Evolutionary conservation across 768 basidiomycete species (phyloP), one percentile per base, ranked within the genome.

Genomic region (Pleurotus cornucopiae): DNA sequence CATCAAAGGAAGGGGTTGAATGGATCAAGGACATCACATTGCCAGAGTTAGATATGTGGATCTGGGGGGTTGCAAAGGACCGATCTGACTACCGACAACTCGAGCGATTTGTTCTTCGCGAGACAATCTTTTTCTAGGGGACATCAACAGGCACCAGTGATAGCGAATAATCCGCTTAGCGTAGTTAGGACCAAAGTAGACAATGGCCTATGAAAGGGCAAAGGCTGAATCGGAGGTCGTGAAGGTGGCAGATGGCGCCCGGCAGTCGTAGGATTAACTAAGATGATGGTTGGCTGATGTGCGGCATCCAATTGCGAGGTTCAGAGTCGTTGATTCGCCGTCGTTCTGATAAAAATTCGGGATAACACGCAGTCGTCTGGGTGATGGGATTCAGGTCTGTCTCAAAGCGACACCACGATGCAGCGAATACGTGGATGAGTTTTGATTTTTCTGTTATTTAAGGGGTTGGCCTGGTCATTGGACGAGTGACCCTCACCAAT

Each of bases 31-130:
- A 73, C 2, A 73, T 94, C 37, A 82, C 74, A 0, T 70, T 83
- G 23, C 83, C 85, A 3, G 76, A 82, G 45, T 58, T 92, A 57
- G 86, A 92, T 63, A 80, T 79, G 63, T 94, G 89, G 89, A 67
- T 93, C n/a, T 90, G 91, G 88, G 76, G 83, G 30, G 80, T 89
- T 4, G 89, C 88, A 38, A 92, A 94, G 65, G 89, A 91, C 61
- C 74, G 89, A 60, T 61, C 70, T 26, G 90, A 91, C 67, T 91
- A 91, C 64, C 74, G 87, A 49, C 69, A 69, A 48, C 72, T 93
- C 40, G 76, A 76, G 61, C 73, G 91, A 60, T 88, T 92, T 63
- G 85, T 80, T n/a, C 69, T 81, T 66, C 73, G 75, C 55, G 73
- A 84, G 58, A 89, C 89, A 0, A 72, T 81, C 40, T 91, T 84